These are phyloP conservation scores for Pholiota microspora DNA, from an alignment of 768 basidiomycete genomes.

Conservation along the genomic window DNA sequence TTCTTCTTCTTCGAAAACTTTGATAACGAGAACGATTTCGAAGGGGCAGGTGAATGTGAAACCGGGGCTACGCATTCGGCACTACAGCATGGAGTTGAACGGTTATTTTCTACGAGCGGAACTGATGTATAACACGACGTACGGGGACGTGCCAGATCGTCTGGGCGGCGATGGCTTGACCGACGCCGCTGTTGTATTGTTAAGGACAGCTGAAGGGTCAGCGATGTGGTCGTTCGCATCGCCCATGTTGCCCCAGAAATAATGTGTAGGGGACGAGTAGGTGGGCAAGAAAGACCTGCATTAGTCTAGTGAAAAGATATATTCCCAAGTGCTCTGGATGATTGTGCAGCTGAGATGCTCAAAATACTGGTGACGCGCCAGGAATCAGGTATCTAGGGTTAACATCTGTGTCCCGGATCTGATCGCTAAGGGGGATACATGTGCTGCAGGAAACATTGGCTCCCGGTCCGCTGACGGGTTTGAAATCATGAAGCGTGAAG, in stretches of 20 bases:
- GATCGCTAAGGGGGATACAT: conserved; percentile 1
- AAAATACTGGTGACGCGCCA: neutral
- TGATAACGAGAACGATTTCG: neutral
- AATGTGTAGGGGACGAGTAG: neutral
- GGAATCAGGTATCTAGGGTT: conserved; percentile 3
- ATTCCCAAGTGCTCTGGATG: neutral
- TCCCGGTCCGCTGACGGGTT: conserved; percentile 4
- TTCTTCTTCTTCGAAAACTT: neutral
- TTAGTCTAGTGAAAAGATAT: neutral
- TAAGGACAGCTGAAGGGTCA: neutral
- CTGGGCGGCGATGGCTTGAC: neutral
- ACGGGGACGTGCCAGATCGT: neutral
- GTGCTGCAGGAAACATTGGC: neutral
- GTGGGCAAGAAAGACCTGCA: neutral
- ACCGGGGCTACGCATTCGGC: neutral
- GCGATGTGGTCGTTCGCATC: neutral
- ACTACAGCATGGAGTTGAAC: neutral
- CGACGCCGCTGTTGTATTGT: neutral
- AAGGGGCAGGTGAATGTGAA: neutral
- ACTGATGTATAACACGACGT: neutral
- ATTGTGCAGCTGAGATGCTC: neutral
- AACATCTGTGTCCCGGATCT: neutral
- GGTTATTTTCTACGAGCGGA: neutral
- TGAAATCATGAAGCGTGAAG: neutral
- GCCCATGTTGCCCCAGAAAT: neutral